Conservation (phyloP, 768 basidiomycete species). For the Paxillus ammoniavirescens region DNA sequence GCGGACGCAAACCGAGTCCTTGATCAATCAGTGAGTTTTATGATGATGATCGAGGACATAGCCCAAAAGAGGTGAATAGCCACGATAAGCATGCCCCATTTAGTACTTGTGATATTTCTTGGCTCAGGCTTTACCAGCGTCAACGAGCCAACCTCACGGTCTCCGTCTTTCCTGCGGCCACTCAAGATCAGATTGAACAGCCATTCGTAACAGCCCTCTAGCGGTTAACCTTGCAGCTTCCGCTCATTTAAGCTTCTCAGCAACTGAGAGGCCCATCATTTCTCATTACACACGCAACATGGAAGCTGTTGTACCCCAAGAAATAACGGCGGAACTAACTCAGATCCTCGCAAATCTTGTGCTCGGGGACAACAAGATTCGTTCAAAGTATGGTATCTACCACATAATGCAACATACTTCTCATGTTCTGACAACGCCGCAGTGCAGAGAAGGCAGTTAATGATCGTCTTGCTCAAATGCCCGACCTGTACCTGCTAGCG, state of each 20-base stretch:
- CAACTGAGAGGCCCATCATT: neutral
- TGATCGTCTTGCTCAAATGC: constrained; percentile 72
- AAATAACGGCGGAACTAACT: constrained; percentile 73
- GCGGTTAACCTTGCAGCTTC: neutral
- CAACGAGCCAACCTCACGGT: neutral
- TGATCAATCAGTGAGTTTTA: neutral
- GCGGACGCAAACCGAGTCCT: too few relatives aligned
- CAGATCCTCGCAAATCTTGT: constrained; percentile 86
- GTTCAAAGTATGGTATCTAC: constrained; percentile 50
- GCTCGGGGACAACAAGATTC: constrained; percentile 79
- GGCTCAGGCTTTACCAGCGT: neutral
- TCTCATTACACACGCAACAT: constrained; percentile 10
- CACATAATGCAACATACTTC: neutral
- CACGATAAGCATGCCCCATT: neutral
- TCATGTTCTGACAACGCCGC: constrained; percentile 10
- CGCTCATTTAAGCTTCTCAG: neutral
- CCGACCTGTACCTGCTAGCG: constrained; percentile 77
- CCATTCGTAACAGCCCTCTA: neutral
- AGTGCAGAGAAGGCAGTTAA: constrained; percentile 83
- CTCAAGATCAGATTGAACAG: neutral
- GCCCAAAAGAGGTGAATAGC: neutral
- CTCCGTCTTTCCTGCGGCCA: neutral
- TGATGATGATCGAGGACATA: neutral
- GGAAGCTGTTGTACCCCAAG: constrained; percentile 45
- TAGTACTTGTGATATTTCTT: neutral